phyloP scores from a whole-genome alignment of 768 basidiomycete genomes.

The Russula sp. region DNA sequence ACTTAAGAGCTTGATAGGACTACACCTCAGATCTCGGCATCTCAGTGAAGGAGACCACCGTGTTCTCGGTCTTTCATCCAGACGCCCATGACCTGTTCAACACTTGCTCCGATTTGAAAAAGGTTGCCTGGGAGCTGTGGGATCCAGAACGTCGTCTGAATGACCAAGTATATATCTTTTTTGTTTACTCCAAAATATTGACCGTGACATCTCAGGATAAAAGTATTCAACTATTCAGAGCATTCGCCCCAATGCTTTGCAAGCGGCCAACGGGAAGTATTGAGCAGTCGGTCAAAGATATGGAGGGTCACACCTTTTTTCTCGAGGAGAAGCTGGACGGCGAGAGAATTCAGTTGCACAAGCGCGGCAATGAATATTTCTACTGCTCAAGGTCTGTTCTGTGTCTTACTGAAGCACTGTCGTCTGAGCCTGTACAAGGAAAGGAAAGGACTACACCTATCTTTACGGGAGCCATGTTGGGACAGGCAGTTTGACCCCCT shows the following conservation, averaged over 20 bases:
- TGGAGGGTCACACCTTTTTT: slow-evolving; percentile 75
- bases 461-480: slow-evolving; percentile 86
- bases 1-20: neutral
- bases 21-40: slow-evolving; percentile 73
- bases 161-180: slow-evolving; percentile 45
- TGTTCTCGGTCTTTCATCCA: slow-evolving; percentile 88
- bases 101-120: slow-evolving; percentile 94
- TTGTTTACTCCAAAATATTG: neutral
- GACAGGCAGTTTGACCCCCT: slow-evolving; percentile 84
- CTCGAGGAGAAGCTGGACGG: slow-evolving; percentile 99
- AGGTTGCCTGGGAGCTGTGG: slow-evolving; percentile 86
- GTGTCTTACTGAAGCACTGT: neutral
- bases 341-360: slow-evolving; percentile 94
- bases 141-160: slow-evolving; percentile 67
- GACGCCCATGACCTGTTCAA: slow-evolving; percentile 94
- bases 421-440: slow-evolving; percentile 45
- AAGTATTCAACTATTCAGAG: slow-evolving; percentile 72
- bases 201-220: slow-evolving; percentile 57
- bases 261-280: slow-evolving; percentile 80
- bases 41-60: slow-evolving; percentile 90
- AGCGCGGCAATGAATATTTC: slow-evolving; percentile 84
- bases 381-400: slow-evolving; percentile 79
- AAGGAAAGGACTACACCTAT: slow-evolving; percentile 88
- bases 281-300: slow-evolving; percentile 79
- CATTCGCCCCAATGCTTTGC: slow-evolving; percentile 95